phyloP scores from a whole-genome alignment of 2,329 filamentous ascomycete species.

The Thelonectria blattea region DNA sequence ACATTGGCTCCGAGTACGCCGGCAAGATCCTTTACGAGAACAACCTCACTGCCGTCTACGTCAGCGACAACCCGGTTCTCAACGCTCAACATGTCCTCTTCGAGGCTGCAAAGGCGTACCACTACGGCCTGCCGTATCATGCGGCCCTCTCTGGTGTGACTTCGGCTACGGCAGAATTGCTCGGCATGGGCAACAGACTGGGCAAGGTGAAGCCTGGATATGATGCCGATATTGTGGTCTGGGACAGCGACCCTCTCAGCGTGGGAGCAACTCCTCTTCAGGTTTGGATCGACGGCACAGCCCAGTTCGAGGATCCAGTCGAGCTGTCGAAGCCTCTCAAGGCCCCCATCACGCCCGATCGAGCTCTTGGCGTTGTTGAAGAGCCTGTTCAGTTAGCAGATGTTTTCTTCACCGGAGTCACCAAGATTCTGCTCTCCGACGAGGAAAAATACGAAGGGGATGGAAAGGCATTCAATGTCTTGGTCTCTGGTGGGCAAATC shows the following conservation, averaged over 20 bases:
- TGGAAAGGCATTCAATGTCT: slow-evolving; percentile 51
- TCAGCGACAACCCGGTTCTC: slow-evolving; percentile 73
- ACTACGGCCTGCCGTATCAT: slow-evolving; percentile 66
- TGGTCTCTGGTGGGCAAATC: slow-evolving; percentile 59
- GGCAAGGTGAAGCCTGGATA: slow-evolving; percentile 68
- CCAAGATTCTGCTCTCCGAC: slow-evolving; percentile 56
- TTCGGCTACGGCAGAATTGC: slow-evolving; percentile 61
- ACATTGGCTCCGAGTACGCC: slow-evolving; percentile 68
- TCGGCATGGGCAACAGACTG: slow-evolving; percentile 62
- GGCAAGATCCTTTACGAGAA: slow-evolving; percentile 70
- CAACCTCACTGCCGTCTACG: slow-evolving; percentile 69
- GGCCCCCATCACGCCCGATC: slow-evolving; percentile 48
- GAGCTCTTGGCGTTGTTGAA: slow-evolving; percentile 49
- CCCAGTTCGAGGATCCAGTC: slow-evolving; percentile 59
- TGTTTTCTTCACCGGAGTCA: slow-evolving; percentile 63
- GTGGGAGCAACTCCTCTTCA: slow-evolving; percentile 65
- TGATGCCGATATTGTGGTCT: slow-evolving; percentile 66
- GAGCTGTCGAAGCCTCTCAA: slow-evolving; percentile 58
- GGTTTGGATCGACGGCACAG: slow-evolving; percentile 67
- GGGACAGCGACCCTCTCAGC: slow-evolving; percentile 67
- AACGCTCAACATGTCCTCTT: slow-evolving; percentile 74
- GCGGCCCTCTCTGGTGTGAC: slow-evolving; percentile 65
- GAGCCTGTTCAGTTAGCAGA: slow-evolving; percentile 47
- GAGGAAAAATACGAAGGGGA: slow-evolving; percentile 45
- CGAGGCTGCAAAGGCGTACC: slow-evolving; percentile 65